Base-by-base conservation (phyloP, 306 rosid genomes). In the Vigna trinervia region DNA sequence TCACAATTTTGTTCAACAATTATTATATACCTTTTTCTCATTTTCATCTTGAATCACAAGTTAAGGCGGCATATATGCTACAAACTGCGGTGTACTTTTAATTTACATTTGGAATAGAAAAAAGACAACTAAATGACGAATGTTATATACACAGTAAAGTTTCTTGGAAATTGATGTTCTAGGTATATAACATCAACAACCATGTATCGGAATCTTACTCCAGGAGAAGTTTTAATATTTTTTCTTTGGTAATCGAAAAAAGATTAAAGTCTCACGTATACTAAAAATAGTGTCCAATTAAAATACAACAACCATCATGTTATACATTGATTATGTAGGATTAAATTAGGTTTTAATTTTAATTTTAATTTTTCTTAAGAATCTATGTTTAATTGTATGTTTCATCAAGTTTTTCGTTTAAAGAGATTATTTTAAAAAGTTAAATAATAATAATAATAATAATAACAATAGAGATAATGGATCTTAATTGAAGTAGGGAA, bases 41-140 rank as follows among this genome's bases (percentile, higher is more conserved):
- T 61, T 59, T 68, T 22, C 19, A 17, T 83, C 28, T 83, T 79
- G 66, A 62, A 45, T 26, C 77, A 82, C 80, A 77, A 56, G 68
- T 34, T 20, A 66, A 47, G 76, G 56, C 4, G 45, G 75, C 69
- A 73, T 54, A 72, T 80, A 80, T 73, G 66, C 50, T 8, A 34
- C 57, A 56, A 50, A 54, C 22, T 48, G 45, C 26, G 17, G 17
- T 51, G 62, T 23, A 71, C 72, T 78, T 59, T 38, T 3, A 19
- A 69, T 59, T 50, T 78, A 36, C 20, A 14, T 64, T 2, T 26
- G 8, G 60, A 80, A 41, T 2, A 41, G 0, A 41, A 41, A 53
- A 43, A 53, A 60, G 78, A 80, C 73, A 63, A 79, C 48, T 50
- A 69, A 32, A 13, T 73, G 56, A 47, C 20, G 52, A 69, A 47